A percentile compares a stretch with the other conserved stretches of the same genome.
These are phyloP conservation scores for Blepharisma undulans DNA, from an alignment of 169 alveolate species.

Conservation along the genomic window DNA sequence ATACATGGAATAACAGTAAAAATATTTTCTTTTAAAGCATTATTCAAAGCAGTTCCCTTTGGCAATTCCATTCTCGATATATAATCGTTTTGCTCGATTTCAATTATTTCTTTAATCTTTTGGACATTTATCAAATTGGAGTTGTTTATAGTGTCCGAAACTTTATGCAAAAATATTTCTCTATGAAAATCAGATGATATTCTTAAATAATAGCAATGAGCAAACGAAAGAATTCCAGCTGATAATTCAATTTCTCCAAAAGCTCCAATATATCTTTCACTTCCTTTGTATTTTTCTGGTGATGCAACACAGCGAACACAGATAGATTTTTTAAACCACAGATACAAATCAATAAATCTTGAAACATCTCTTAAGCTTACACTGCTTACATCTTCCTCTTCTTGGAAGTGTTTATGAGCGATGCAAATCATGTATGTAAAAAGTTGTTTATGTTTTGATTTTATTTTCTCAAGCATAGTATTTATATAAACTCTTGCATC, in stretches of 20 bases:
- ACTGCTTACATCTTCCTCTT: conserved; percentile 66
- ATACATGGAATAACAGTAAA: conserved; percentile 62
- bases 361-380: conserved; percentile 80
- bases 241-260: neutral
- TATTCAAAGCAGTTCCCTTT: conserved; percentile 59
- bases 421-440: neutral
- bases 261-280: neutral
- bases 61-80: conserved; percentile 42
- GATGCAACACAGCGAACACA: neutral
- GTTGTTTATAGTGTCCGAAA: neutral
- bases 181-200: neutral
- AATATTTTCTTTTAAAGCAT: conserved; percentile 59
- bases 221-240: conserved; percentile 2
- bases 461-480: conserved; percentile 39
- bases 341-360: conserved; percentile 56
- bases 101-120: neutral
- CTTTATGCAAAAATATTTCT: neutral
- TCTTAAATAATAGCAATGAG: conserved; percentile 15
- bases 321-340: conserved; percentile 17
- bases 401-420: conserved; percentile 36
- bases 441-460: neutral
- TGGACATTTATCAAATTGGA: neutral
- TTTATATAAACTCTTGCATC: conserved; percentile 62
- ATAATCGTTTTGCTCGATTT: neutral
- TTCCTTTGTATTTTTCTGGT: neutral